Conservation (phyloP, 768 basidiomycete species). For the Termitomyces sp. region DNA sequence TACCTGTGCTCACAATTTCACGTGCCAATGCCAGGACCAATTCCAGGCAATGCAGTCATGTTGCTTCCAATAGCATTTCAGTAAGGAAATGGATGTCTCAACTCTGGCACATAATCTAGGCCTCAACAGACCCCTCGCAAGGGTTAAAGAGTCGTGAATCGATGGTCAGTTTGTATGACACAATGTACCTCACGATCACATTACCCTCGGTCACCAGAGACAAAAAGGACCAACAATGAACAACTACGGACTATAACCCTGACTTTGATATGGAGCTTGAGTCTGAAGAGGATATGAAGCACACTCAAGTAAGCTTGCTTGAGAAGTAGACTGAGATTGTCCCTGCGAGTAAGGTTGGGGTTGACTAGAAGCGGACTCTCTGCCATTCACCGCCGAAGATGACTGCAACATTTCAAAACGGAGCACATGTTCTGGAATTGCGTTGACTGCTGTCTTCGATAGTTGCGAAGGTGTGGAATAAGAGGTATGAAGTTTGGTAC, state of each 20-base stretch:
- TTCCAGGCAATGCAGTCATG: too few relatives aligned
- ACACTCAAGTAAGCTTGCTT: slow-evolving; percentile 16
- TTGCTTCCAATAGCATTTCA: background rate
- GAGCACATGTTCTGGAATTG: slow-evolving; percentile 8
- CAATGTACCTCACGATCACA: background rate
- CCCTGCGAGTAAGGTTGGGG: slow-evolving; percentile 8
- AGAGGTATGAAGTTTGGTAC: background rate
- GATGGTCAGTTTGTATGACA: background rate
- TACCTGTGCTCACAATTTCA: background rate
- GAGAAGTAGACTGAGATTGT: slow-evolving; percentile 16
- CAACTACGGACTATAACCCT: slow-evolving; percentile 27
- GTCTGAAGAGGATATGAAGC: slow-evolving; percentile 39
- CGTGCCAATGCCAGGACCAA: background rate
- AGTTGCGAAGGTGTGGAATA: slow-evolving; percentile 2
- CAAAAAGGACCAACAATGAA: background rate
- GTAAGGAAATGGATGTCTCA: too few relatives aligned
- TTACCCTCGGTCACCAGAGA: background rate
- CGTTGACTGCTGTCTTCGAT: background rate
- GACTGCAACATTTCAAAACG: slow-evolving; percentile 23
- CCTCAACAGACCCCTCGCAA: too few relatives aligned
- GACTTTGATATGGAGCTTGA: slow-evolving; percentile 51
- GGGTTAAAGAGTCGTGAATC: too few relatives aligned
- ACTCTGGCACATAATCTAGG: background rate
- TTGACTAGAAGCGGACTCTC: background rate
- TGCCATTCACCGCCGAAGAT: slow-evolving; percentile 6